Base-by-base conservation (phyloP, 306 rosid genomes). In the Urtica urens region DNA sequence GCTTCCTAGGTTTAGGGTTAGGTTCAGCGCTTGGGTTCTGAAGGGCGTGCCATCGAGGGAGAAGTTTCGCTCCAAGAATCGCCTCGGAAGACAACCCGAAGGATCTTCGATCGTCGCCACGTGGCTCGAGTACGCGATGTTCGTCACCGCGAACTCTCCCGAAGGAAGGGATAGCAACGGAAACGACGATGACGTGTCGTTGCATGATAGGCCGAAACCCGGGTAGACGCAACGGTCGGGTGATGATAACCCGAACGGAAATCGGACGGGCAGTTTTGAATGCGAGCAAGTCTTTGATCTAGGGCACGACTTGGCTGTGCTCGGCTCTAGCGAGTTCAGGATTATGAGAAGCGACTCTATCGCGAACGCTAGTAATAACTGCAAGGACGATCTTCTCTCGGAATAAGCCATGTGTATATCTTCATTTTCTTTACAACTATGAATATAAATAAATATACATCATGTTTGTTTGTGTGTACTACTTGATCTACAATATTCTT, bases 11-110 rank as follows among this genome's bases (percentile, higher is more conserved):
- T 21, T 49, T 12, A 33, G 14, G 2, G 48, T 2, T 0, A 7
- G 1, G 28, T 74, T 68, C 7, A 69, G 74, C 0, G 72, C n/a
- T 12, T 33, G 14, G 2, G 48, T 2, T 0, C 10, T 2, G 28
- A 78, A 71, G 10, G 72, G 74, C 0, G 72, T 54, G 13, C 9
- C 62, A 0, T 47, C 28, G 9, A 74, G 53, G 47, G 1, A 17
- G 40, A 69, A 35, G 28, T 24, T 17, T 0, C 57, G 18, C 3
- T 61, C 15, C n/a, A 68, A 30, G 27, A 22, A 50, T 13, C 57
- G 47, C 18, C 6, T 23, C 15, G 57, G 18, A 11, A 68, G 59
- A 54, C 69, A 68, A 27, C 11, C 9, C 0, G 51, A 17, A 1
- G 46, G 42, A 17, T 38, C 58, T 7, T 38, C 58, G 24, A 53